These are phyloP conservation scores for Rhizopus delemar DNA, from an alignment of 371 early-diverging fungal species.

Conservation along the genomic window DNA sequence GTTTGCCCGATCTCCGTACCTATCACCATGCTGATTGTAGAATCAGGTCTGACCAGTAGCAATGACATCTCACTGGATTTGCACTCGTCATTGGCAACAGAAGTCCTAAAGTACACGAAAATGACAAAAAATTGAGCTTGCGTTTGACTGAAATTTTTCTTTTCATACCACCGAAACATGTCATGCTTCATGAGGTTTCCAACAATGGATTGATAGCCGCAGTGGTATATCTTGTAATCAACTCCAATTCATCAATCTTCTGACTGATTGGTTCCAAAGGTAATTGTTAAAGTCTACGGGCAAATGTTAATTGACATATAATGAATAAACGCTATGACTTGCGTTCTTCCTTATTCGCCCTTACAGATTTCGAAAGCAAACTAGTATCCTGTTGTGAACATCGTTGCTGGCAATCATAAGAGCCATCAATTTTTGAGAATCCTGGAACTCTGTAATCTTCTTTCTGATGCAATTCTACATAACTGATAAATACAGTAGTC, in stretches of 20 bases:
- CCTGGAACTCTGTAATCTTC: slow-evolving; percentile 13
- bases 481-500: slow-evolving; percentile 12
- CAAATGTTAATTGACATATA: slow-evolving; percentile 14
- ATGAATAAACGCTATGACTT: slow-evolving; percentile 17
- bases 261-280: slow-evolving; percentile 17
- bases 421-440: slow-evolving; percentile 16
- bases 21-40: slow-evolving; percentile 16
- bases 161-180: slow-evolving; percentile 17
- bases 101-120: slow-evolving; percentile 19
- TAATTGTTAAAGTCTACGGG: slow-evolving; percentile 11
- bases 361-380: slow-evolving; percentile 16
- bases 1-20: slow-evolving; percentile 16
- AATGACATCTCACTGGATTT: slow-evolving; percentile 23
- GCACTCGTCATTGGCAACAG: slow-evolving; percentile 19
- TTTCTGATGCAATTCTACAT: slow-evolving; percentile 16
- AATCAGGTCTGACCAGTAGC: slow-evolving; percentile 18
- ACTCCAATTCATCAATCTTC: slow-evolving; percentile 12
- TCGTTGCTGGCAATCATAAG: slow-evolving; percentile 16
- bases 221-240: slow-evolving; percentile 13
- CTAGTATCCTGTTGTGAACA: slow-evolving; percentile 12
- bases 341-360: slow-evolving; percentile 16
- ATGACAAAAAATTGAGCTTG: slow-evolving; percentile 13
- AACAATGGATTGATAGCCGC: slow-evolving; percentile 13
- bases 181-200: slow-evolving; percentile 10
- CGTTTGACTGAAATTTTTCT: slow-evolving; percentile 15